phyloP scores from a whole-genome alignment of 1,284 basidiomycete genomes.

The Cryptococcus hybrid region DNA sequence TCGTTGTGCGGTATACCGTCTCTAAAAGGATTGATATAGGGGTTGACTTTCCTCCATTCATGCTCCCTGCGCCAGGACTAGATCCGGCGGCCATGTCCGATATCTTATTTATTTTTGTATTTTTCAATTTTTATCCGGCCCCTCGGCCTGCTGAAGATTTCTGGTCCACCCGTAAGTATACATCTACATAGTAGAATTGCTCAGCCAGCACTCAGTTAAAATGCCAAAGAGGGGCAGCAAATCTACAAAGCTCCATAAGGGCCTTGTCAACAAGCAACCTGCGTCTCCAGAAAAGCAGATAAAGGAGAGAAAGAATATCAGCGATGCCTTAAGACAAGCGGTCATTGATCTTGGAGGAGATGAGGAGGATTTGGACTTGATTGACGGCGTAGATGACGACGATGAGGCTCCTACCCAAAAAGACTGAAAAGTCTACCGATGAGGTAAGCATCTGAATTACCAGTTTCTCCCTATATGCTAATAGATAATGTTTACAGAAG shows the following conservation, averaged over 20 bases:
- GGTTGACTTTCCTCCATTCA: not conserved
- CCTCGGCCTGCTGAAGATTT: not conserved
- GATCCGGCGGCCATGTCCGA: not conserved
- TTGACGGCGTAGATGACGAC: constrained; percentile 53
- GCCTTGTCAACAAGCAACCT: not conserved
- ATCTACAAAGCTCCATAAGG: constrained; percentile 15
- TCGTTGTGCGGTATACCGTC: not conserved
- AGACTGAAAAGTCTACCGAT: constrained; percentile 18
- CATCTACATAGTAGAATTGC: not conserved
- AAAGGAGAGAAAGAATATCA: constrained; percentile 16
- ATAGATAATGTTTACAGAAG: constrained; percentile 48
- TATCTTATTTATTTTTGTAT: constrained; percentile 6
- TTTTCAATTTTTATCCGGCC: constrained; percentile 3
- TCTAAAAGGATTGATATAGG: no score
- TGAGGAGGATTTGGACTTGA: constrained; percentile 55
- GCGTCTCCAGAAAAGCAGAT: constrained; percentile 6
- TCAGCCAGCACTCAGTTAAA: not conserved
- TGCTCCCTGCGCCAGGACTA: not conserved
- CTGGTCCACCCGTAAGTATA: not conserved
- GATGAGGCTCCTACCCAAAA: constrained; percentile 35
- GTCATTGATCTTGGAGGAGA: constrained; percentile 58
- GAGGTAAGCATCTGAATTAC: constrained; percentile 28
- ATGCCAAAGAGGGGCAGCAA: constrained; percentile 17
- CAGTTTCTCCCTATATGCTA: not conserved
- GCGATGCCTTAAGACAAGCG: constrained; percentile 44